These are phyloP conservation scores for Candida buenavistaensis DNA, from an alignment of 1,139 yeast species.

Conservation along the genomic window DNA sequence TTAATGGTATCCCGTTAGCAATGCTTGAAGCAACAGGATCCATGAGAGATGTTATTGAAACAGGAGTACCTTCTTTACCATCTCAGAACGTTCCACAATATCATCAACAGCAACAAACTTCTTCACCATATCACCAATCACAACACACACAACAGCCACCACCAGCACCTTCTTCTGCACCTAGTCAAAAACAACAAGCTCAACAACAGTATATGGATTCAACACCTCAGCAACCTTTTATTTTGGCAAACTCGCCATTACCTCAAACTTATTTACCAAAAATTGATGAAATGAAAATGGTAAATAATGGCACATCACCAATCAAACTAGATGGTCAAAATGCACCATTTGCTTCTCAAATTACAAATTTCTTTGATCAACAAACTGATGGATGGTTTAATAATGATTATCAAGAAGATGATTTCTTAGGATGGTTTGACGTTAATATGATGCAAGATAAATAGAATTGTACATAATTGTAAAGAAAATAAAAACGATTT, in stretches of 20 bases:
- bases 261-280: slow-evolving; percentile 16
- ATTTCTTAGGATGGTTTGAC: slow-evolving; percentile 95
- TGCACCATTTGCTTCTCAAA: slow-evolving; percentile 35
- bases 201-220: slow-evolving; percentile 3
- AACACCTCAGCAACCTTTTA: slow-evolving; percentile 9
- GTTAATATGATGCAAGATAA: slow-evolving; percentile 40
- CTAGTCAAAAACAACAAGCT: slow-evolving; percentile 1
- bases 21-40: slow-evolving; percentile 78
- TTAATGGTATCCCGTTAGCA: slow-evolving; percentile 77
- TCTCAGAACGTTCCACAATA: slow-evolving; percentile 1
- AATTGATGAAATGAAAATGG: slow-evolving; percentile 10
- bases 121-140: neutral
- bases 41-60: slow-evolving; percentile 10
- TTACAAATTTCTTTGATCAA: slow-evolving; percentile 67
- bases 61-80: slow-evolving; percentile 1
- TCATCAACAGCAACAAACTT: neutral
- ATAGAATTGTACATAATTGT: neutral
- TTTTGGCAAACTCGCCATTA: slow-evolving; percentile 15
- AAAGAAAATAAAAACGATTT: neutral
- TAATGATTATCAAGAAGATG: slow-evolving; percentile 75
- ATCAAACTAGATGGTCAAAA: slow-evolving; percentile 5
- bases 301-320: neutral
- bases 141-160: neutral
- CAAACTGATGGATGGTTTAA: slow-evolving; percentile 79
- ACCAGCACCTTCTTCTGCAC: slow-evolving; percentile 2